phyloP scores from a whole-genome alignment of 2,329 filamentous ascomycete genomes.

The Grosmannia clavigera region DNA sequence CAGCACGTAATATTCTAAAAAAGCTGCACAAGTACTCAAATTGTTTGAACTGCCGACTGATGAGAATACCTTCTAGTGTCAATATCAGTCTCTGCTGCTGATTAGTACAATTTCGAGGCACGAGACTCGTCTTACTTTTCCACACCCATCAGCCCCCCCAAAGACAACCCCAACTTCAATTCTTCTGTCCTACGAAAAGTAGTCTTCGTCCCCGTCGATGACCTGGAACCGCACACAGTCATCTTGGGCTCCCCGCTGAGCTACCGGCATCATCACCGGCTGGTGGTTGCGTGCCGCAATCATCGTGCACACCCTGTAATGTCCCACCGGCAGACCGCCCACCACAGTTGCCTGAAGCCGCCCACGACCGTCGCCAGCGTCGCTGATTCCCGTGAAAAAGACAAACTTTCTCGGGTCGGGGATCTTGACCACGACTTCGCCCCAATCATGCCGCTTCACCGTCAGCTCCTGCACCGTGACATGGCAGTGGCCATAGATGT shows the following conservation, averaged over 20 bases:
- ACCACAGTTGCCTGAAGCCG: slow-evolving; percentile 29
- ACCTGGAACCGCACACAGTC: slow-evolving; percentile 33
- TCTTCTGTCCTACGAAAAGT: too few relatives aligned
- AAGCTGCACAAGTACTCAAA: too few relatives aligned
- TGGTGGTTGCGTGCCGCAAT: slow-evolving; percentile 39
- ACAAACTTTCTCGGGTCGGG: slow-evolving; percentile 29
- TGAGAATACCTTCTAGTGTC: too few relatives aligned
- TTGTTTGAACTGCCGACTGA: too few relatives aligned
- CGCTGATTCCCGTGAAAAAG: slow-evolving; percentile 48
- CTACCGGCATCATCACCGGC: slow-evolving; percentile 44
- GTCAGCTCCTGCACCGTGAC: slow-evolving; percentile 34
- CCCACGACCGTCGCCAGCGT: slow-evolving; percentile 33
- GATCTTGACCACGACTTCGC: slow-evolving; percentile 21
- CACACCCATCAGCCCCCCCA: too few relatives aligned
- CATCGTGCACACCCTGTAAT: slow-evolving; percentile 40
- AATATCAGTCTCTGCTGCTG: too few relatives aligned
- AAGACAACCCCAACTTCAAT: too few relatives aligned
- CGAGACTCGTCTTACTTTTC: too few relatives aligned
- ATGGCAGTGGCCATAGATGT: slow-evolving; percentile 33
- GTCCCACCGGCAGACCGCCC: slow-evolving; percentile 32
- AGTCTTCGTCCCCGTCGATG: not conserved
- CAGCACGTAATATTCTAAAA: too few relatives aligned
- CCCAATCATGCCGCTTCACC: slow-evolving; percentile 18
- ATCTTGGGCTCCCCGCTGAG: slow-evolving; percentile 40
- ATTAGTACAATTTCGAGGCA: too few relatives aligned